Evolutionary conservation across 768 basidiomycete genomes (phyloP), one percentile per base, ranked within the genome.

Genomic region (Rhodotorula babjevae): DNA sequence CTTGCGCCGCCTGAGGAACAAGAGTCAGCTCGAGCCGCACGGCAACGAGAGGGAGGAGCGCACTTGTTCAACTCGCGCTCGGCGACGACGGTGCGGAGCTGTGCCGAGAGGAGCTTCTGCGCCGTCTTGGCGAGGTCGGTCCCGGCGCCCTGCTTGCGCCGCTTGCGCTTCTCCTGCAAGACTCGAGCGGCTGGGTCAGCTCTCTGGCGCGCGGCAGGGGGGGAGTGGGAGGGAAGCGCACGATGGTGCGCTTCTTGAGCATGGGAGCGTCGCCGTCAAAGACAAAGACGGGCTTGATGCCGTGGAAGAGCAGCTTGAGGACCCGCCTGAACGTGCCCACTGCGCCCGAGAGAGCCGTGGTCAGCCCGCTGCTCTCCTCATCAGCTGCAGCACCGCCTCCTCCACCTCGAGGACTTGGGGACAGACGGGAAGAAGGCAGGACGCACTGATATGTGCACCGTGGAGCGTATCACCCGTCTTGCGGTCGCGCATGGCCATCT

Each of bases 241-340:
- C 94, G 75, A 99, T 88, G 7, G 96, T 98, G 62, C 85, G 84
- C 78, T 89, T 86, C 83, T 99, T 99, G 78, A 99, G 81, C 19
- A 83, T 86, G 7, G 96, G 96, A 7, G 95, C 96, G 47, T 93
- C 94, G 31, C 96, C 96, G 81, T 99, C 96, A 79, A 99, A 99
- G 21, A 99, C 94, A 78, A 99, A 99, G 49, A 99, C 94, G 0
- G 96, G 96, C 80, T 91, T 94, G 80, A 98, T 95, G 21, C 96
- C 96, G 79, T 96, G 93, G 82, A 94, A 98, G 56, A 99, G 82
- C 44, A 99, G 85, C 82, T 98, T 98, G 81, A 89, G 88, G 68
- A 98, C 96, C 3, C 96, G 86, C 44, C 95, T 46, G 46, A 74
- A 76, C 11, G 70, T 74, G 14, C 72, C 72, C 63, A 71, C 76